Percentiles rank a stretch among this genome's conserved stretches.
These are phyloP conservation scores for Volvariella surrecta DNA, from an alignment of 1,284 basidiomycete genomes.

Conservation along the genomic window DNA sequence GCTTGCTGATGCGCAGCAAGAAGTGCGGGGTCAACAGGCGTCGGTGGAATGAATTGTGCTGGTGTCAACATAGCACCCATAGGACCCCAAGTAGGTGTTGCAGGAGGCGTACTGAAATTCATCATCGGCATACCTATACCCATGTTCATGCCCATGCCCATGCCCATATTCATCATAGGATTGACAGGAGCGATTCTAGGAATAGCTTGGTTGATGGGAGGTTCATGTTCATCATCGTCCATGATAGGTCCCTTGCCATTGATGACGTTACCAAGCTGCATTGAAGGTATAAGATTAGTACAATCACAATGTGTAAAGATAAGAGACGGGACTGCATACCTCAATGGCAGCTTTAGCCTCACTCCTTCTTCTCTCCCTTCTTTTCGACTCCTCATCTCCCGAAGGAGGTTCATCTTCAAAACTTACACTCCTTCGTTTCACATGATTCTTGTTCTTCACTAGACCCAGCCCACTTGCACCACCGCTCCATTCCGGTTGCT, in stretches of 20 bases:
- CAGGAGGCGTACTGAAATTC: slow-evolving; percentile 7
- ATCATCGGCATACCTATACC: slow-evolving; percentile 15
- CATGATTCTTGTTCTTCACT: slow-evolving; percentile 24
- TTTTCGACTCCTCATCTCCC: slow-evolving; percentile 34
- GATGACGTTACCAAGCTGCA: slow-evolving; percentile 70
- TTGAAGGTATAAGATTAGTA: neutral
- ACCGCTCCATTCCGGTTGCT: slow-evolving; percentile 15
- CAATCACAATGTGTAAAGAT: slow-evolving; percentile 5
- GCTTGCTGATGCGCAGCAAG: slow-evolving; percentile 73
- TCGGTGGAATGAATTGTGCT: slow-evolving; percentile 39
- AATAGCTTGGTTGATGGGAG: slow-evolving; percentile 32
- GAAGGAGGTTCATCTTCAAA: slow-evolving; percentile 38
- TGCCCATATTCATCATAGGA: slow-evolving; percentile 42
- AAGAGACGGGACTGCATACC: slow-evolving; percentile 30
- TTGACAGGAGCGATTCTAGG: slow-evolving; percentile 34
- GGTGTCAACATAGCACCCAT: slow-evolving; percentile 26
- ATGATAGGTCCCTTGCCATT: slow-evolving; percentile 61
- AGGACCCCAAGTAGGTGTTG: slow-evolving; percentile 7
- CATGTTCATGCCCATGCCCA: slow-evolving; percentile 24
- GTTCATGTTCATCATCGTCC: slow-evolving; percentile 44
- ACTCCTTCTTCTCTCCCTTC: slow-evolving; percentile 58
- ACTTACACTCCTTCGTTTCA: slow-evolving; percentile 50
- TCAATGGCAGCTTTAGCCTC: slow-evolving; percentile 76
- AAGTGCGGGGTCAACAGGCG: slow-evolving; percentile 41
- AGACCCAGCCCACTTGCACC: slow-evolving; percentile 22